phyloP scores from a whole-genome alignment of 2,329 filamentous ascomycete genomes.

The Dendryphion nanum region DNA sequence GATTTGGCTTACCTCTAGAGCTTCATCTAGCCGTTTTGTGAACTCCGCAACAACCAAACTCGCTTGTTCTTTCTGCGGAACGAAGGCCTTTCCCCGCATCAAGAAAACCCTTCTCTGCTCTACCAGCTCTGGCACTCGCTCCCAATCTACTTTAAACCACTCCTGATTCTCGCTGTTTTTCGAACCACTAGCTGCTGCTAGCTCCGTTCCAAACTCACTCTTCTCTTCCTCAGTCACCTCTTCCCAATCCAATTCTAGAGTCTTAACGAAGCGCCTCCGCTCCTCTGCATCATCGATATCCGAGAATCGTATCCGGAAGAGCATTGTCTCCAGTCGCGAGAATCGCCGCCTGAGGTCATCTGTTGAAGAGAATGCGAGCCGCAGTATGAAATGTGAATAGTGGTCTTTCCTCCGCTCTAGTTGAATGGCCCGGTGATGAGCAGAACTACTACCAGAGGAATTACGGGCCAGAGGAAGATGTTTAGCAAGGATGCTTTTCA shows the following conservation, averaged over 20 bases:
- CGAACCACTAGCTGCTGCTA: conserved; percentile 58
- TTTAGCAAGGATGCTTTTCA: conserved; percentile 84
- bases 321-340: conserved; percentile 78
- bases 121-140: conserved; percentile 84
- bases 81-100: conserved; percentile 81
- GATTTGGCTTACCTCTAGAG: conserved; percentile 66
- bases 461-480: conserved; percentile 79
- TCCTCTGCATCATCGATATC: conserved; percentile 75
- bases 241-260: conserved; percentile 81
- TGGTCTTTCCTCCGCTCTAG: conserved; percentile 89
- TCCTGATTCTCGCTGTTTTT: conserved; percentile 69
- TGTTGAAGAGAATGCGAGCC: conserved; percentile 86
- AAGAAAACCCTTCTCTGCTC: conserved; percentile 76
- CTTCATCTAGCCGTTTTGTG: conserved; percentile 71
- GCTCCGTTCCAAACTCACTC: conserved; percentile 60
- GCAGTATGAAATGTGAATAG: conserved; percentile 95
- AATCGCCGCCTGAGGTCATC: conserved; percentile 89
- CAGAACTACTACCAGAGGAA: conserved; percentile 57
- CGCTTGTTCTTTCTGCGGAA: conserved; percentile 80
- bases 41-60: conserved; percentile 91
- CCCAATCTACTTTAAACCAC: conserved; percentile 98
- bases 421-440: conserved; percentile 53
- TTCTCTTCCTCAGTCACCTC: conserved; percentile 77
- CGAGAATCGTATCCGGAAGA: conserved; percentile 80
- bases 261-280: conserved; percentile 71